phyloP scores from a whole-genome alignment of 148 eudicot species.

The Beta vulgaris region DNA sequence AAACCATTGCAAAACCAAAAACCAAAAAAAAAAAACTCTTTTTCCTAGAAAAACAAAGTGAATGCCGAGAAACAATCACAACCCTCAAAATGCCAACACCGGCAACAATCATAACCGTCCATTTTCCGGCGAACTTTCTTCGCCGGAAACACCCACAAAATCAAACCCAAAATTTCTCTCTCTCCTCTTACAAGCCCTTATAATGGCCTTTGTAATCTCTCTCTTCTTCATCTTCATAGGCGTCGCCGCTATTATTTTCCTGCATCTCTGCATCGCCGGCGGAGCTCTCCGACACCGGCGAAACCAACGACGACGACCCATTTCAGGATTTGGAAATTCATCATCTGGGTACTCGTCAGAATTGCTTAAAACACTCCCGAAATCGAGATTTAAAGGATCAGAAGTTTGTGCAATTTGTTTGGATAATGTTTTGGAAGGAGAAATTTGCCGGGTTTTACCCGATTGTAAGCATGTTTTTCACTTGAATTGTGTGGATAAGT shows the following conservation, averaged over 20 bases:
- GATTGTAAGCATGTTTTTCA: conserved; percentile 67
- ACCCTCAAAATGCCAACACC: conserved; percentile 12
- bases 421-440: conserved; percentile 48
- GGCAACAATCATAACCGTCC: background rate
- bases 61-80: conserved; percentile 35
- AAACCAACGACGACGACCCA: conserved; percentile 25
- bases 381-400: conserved; percentile 13
- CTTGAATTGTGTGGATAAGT: conserved; percentile 54
- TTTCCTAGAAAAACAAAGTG: background rate
- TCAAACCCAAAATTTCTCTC: conserved; percentile 32
- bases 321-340: background rate
- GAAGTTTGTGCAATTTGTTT: conserved; percentile 62
- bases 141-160: conserved; percentile 20
- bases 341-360: conserved; percentile 28
- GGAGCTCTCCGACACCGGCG: conserved; percentile 35
- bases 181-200: conserved; percentile 31
- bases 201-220: conserved; percentile 32
- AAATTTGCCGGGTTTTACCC: conserved; percentile 43
- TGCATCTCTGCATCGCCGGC: conserved; percentile 39
- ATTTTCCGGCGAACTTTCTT: background rate
- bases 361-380: conserved; percentile 29
- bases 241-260: conserved; percentile 34
- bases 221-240: conserved; percentile 35
- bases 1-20: background rate
- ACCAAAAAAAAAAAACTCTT: background rate